Conservation (phyloP, 257 asterid species). For the Leptodermis oblonga region DNA sequence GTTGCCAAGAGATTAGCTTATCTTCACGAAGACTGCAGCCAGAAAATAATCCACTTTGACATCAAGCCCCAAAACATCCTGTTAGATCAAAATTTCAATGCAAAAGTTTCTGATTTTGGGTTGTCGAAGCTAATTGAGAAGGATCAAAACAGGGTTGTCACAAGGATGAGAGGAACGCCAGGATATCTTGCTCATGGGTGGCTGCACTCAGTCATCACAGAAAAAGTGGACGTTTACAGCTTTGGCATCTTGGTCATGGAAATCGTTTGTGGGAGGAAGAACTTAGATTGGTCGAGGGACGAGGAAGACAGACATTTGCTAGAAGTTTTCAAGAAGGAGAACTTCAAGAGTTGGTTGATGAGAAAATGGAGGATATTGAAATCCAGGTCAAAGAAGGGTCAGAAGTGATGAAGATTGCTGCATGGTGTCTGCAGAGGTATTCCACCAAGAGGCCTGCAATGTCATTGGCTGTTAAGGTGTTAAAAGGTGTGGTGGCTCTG, state of each 20-base stretch:
- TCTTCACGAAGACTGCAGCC: constrained; percentile 26
- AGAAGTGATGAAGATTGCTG: constrained; percentile 16
- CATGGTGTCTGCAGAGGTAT: constrained; percentile 26
- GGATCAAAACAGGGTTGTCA: constrained; percentile 22
- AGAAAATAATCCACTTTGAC: constrained; percentile 26
- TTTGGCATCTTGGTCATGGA: constrained; percentile 23
- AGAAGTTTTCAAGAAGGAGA: too few species aligned
- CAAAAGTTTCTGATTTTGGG: constrained; percentile 30
- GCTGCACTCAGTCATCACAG: constrained; percentile 17
- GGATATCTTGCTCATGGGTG: constrained; percentile 28
- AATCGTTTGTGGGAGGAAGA: constrained; percentile 22
- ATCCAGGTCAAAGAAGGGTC: constrained; percentile 9
- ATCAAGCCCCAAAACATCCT: constrained; percentile 32
- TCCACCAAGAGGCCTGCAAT: constrained; percentile 23
- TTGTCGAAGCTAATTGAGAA: constrained; percentile 25
- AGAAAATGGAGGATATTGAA: constrained; percentile 11
- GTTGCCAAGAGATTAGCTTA: constrained; percentile 25
- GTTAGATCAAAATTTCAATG: constrained; percentile 22
- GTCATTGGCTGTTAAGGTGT: too few species aligned
- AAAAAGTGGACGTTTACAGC: constrained; percentile 26
- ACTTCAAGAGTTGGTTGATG: too few species aligned
- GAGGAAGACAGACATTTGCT: too few species aligned
- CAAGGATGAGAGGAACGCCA: constrained; percentile 28
- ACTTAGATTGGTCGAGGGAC: too few species aligned
- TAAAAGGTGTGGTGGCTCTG: too few species aligned